Base-by-base conservation (phyloP, 1,139 yeast genomes). In the Magnusiomyces paraingens region DNA sequence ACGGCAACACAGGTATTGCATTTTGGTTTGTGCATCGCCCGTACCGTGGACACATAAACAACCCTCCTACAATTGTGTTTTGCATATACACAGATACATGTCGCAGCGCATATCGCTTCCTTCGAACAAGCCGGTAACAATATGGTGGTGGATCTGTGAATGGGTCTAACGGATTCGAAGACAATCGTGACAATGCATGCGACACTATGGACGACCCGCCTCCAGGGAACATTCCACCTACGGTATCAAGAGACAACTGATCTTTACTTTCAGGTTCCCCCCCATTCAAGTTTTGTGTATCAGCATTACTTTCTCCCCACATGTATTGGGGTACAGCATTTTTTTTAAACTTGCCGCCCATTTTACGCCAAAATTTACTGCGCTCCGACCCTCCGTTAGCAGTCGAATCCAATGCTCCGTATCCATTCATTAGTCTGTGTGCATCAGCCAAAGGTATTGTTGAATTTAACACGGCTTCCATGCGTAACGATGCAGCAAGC, bases 101-200 rank as follows among this genome's bases (percentile, higher is more conserved):
- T 49, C 85, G 70, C 38, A 66, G 66, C 1, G 83, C 81, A 61
- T 82, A 85, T 62, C 80, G 78, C 62, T 79, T 79, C 36, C 84
- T 70, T 57, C 93, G 72, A 1, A 89, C 87, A 58, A 84, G 68
- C 58, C 84, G 81, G 62, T 76, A 84, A 59, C 89, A 83, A 15
- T 69, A 72, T n/a, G 40, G 51, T 2, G 55, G 46, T 2, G 47
- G 32, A 15, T 46, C 49, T 8, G 20, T 18, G 20, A 17, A 35
- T 20, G 46, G 49, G 17, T 12, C 20, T 35, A 29, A 2, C 17
- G 49, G 32, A 1, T 45, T 18, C 11, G 49, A 46, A 5, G 49
- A 46, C 11, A 46, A 29, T 35, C 29, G 20, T 10, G 39, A 36
- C 21, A 17, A 50, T 36, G 38, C 32, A 8, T 26, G 32, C 32